Base-by-base conservation (phyloP, 495 filamentous ascomycete species). In the Jackrogersella minutella region DNA sequence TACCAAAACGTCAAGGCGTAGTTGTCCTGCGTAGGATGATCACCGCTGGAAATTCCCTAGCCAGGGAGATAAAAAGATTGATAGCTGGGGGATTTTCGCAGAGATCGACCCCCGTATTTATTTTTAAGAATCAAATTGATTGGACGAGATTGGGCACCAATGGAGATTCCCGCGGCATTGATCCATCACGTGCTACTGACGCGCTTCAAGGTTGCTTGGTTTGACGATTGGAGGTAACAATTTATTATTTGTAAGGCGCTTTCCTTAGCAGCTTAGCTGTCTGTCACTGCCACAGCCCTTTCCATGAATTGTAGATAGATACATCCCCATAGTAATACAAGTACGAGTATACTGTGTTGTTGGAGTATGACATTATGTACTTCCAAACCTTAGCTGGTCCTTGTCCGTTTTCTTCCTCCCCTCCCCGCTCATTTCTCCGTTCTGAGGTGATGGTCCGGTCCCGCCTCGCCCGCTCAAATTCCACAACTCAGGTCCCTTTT, bases 91-190 rank as follows among this genome's bases (percentile, higher is more conserved):
- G 61, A 16, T 34, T 44, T 61, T 61, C 22, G 54, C 54, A 59
- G 51, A 69, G 66, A 69, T 69, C 57, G 62, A 49, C 61, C 66
- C 51, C 61, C 56, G 61, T 64, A 55, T 64, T 69, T 69, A 69
- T 69, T 69, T 69, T 58, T 69, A 69, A 58, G 30, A 26, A 14
- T 33, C 11, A n/a, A 57, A 54, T 34, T 57, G 17, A 69, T 63
- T 69, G 54, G 57, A 17, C 31, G n/a, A 13, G 22, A 30, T 57
- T 34, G n/a, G 50, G 34, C 36, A 31, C 41, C 37, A 47, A 64
- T 61, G 60, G 66, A 65, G 66, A 69, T 69, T 65, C 66, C 66
- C 61, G 66, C 49, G 28, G 56, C 44, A 31, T 55, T 60, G 56
- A 16, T 58, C 30, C 37, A 47, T 69, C 66, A 69, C 66, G 66